phyloP scores from a whole-genome alignment of 441 rosid genomes.

The Arabidopsis lyrata region DNA sequence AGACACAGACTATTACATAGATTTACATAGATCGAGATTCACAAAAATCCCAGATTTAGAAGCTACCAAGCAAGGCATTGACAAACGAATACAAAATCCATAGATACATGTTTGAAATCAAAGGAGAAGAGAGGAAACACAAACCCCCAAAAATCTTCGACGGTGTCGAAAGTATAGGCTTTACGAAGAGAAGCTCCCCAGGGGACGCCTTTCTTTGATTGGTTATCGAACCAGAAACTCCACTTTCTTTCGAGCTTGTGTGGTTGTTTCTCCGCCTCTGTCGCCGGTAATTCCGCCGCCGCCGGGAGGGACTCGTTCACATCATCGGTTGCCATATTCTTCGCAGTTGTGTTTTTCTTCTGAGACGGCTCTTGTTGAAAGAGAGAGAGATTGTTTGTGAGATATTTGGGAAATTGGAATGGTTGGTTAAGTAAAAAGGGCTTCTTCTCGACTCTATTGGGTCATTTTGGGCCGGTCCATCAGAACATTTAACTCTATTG shows the following conservation, averaged over 20 bases:
- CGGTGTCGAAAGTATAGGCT: slow-evolving; percentile 82
- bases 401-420: background rate
- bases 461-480: background rate
- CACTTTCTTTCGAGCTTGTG: slow-evolving; percentile 85
- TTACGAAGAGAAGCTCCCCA: slow-evolving; percentile 87
- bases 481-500: background rate
- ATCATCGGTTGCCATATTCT: slow-evolving; percentile 60
- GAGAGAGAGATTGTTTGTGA: too few species aligned
- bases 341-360: background rate
- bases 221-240: slow-evolving; percentile 91
- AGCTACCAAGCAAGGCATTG: background rate
- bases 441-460: background rate
- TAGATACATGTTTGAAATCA: background rate
- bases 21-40: background rate
- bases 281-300: slow-evolving; percentile 38
- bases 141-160: slow-evolving; percentile 96
- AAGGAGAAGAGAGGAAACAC: background rate
- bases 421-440: background rate
- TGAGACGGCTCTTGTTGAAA: too few species aligned
- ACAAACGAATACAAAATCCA: background rate
- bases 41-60: slow-evolving; percentile 4
- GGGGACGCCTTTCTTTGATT: slow-evolving; percentile 77
- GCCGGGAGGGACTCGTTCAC: slow-evolving; percentile 45
- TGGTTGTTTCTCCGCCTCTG: slow-evolving; percentile 46
- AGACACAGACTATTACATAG: background rate